Evolutionary conservation across 1,139 yeast species (phyloP).

Genomic region (Taphrina flavorubra): DNA sequence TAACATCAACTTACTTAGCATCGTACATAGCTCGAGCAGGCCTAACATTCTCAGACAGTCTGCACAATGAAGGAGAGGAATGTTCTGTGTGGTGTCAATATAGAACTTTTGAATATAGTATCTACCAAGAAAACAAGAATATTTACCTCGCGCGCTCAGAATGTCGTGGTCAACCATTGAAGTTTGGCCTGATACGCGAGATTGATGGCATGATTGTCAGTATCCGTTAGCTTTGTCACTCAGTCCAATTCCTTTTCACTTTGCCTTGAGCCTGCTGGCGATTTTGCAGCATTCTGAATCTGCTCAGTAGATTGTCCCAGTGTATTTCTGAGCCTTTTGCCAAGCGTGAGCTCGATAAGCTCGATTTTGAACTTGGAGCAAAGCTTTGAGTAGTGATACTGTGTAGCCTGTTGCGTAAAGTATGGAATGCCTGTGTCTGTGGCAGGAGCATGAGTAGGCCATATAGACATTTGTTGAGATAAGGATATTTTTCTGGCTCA

Average conservation of each 20-base stretch:
- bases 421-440: conserved; percentile 88
- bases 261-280: conserved; percentile 16
- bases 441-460: conserved; percentile 95
- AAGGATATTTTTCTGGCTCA: conserved; percentile 84
- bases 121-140: too few relatives aligned
- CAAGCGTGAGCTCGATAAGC: conserved; percentile 1
- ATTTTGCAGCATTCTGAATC: conserved; percentile 24
- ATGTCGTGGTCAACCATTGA: too few relatives aligned
- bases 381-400: conserved; percentile 52
- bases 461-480: conserved; percentile 81
- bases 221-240: neutral
- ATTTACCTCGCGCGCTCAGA: too few relatives aligned
- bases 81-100: too few relatives aligned
- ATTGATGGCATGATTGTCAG: neutral
- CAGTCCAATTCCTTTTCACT: conserved; percentile 1
- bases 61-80: too few relatives aligned
- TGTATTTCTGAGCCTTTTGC: conserved; percentile 19
- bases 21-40: too few relatives aligned
- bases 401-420: conserved; percentile 75
- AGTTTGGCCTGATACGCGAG: too few relatives aligned
- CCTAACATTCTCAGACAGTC: too few relatives aligned
- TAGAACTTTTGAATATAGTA: too few relatives aligned
- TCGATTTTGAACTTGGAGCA: conserved; percentile 13
- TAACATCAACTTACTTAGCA: too few relatives aligned
- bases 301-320: conserved; percentile 20